Conservation (phyloP, 169 alveolate genomes). For the Plasmodium malariae region DNA sequence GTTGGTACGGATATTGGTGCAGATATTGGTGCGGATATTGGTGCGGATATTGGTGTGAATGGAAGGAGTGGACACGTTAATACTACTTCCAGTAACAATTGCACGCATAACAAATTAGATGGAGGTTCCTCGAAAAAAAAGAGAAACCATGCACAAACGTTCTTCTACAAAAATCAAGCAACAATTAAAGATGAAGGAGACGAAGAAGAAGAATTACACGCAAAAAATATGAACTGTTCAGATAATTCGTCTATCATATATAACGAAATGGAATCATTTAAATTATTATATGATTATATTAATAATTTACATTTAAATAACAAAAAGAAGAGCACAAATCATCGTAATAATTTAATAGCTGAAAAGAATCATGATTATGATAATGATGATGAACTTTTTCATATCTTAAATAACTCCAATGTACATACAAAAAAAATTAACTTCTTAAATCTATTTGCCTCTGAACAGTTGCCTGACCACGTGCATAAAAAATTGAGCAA, state of each 20-base stretch:
- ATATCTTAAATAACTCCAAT: conserved; percentile 9
- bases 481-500: neutral
- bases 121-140: conserved; percentile 9
- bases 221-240: conserved; percentile 1
- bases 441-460: conserved; percentile 19
- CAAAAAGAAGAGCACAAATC: neutral
- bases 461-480: neutral
- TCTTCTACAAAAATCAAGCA: neutral
- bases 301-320: neutral
- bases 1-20: too few relatives aligned
- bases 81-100: neutral
- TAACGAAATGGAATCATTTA: conserved; percentile 35
- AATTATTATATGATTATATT: conserved; percentile 26
- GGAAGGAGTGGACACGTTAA: neutral
- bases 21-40: too few relatives aligned
- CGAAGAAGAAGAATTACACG: neutral
- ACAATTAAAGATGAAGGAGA: conserved; percentile 3
- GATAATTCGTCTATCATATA: neutral
- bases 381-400: neutral
- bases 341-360: neutral
- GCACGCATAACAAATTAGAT: neutral
- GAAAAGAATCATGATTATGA: neutral
- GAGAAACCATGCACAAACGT: conserved; percentile 45
- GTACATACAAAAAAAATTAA: conserved; percentile 27
- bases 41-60: too few relatives aligned